phyloP scores from a whole-genome alignment of 2,329 filamentous ascomycete species.

The Beauveria australis region DNA sequence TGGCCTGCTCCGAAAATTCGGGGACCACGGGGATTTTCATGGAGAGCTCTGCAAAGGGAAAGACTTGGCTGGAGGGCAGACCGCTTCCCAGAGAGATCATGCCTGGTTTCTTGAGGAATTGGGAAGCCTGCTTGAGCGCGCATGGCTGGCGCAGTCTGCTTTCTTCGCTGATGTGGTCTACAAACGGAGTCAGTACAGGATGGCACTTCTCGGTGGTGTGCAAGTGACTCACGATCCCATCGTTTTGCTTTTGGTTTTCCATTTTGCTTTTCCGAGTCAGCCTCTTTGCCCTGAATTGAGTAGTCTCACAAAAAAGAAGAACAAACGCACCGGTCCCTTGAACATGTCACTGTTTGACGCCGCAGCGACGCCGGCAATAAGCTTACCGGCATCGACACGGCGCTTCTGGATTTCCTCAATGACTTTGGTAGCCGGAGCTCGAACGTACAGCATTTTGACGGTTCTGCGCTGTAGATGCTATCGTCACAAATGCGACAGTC shows the following conservation, averaged over 20 bases:
- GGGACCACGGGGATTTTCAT: constrained; percentile 65
- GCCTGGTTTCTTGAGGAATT: constrained; percentile 69
- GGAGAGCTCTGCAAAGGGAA: constrained; percentile 75
- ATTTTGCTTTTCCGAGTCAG: constrained; percentile 18
- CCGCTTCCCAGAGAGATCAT: constrained; percentile 91
- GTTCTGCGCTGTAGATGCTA: not conserved
- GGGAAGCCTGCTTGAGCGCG: constrained; percentile 76
- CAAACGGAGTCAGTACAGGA: not conserved
- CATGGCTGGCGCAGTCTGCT: constrained; percentile 52
- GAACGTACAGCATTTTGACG: not conserved
- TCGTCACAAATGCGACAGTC: not conserved
- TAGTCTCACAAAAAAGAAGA: not conserved
- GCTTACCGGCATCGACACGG: constrained; percentile 61
- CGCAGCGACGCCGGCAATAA: constrained; percentile 70
- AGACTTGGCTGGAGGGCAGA: constrained; percentile 79
- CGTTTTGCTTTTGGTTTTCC: constrained; percentile 69
- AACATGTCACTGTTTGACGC: constrained; percentile 74
- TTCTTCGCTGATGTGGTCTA: constrained; percentile 55
- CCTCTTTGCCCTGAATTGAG: not conserved
- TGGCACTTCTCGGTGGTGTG: not conserved
- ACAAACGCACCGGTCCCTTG: constrained; percentile 56
- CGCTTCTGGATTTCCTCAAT: constrained; percentile 58
- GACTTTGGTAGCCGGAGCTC: not conserved
- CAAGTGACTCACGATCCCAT: constrained; percentile 64
- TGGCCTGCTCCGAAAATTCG: constrained; percentile 63